Conservation (phyloP, 768 basidiomycete species). For the Pisolithus albus region DNA sequence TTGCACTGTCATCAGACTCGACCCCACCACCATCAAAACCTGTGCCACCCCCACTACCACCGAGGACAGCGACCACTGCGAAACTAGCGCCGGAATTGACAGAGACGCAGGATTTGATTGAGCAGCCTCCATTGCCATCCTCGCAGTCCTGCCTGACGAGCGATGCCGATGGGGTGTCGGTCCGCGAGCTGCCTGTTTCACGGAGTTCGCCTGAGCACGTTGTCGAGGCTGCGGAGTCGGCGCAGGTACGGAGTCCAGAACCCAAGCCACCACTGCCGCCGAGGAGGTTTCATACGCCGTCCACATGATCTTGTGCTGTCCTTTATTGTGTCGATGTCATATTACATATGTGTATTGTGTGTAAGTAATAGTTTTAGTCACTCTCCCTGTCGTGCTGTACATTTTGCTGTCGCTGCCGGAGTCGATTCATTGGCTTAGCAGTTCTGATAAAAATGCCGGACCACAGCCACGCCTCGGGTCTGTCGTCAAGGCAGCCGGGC, state of each 20-base stretch:
- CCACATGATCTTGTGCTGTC: constrained; percentile 5
- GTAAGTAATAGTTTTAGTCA: too few species aligned
- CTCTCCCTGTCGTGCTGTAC: too few species aligned
- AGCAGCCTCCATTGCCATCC: constrained; percentile 21
- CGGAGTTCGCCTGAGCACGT: constrained; percentile 1
- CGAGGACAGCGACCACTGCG: constrained; percentile 32
- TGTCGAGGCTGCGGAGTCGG: background rate
- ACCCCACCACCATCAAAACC: constrained; percentile 21
- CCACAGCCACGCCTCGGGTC: too few species aligned
- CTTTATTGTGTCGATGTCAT: too few species aligned
- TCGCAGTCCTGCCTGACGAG: constrained; percentile 44
- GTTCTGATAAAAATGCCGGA: too few species aligned
- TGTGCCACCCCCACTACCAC: constrained; percentile 35
- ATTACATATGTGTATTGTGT: too few species aligned
- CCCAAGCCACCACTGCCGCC: constrained; percentile 31
- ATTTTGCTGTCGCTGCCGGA: too few species aligned
- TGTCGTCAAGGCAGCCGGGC: too few species aligned
- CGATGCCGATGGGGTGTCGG: constrained; percentile 1
- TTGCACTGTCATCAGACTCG: constrained; percentile 21
- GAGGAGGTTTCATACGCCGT: constrained; percentile 15
- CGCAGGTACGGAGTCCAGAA: constrained; percentile 2
- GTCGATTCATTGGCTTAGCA: too few species aligned
- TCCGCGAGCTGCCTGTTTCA: constrained; percentile 2
- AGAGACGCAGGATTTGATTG: constrained; percentile 14
- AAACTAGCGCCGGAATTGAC: constrained; percentile 24